Evolutionary conservation across 257 asterid genomes (phyloP), one percentile per base, ranked within the genome.

Genomic region (Petunia secreta): DNA sequence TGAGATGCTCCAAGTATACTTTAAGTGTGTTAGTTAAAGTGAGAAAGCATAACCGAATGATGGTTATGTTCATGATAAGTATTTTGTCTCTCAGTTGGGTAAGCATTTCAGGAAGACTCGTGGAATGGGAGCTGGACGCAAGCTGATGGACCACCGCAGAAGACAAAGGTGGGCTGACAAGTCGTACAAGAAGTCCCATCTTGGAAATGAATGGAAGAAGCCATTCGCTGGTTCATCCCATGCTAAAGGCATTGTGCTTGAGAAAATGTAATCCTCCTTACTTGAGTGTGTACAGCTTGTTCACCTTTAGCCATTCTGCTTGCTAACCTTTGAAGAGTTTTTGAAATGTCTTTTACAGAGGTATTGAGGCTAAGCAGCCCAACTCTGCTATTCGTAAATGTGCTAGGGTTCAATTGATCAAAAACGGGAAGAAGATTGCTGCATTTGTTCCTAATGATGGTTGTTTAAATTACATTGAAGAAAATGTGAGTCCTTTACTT

Each of bases 341-440:
- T 59, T 39, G 36, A 41, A 60, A 52, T 36, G 16, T 10, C 41
- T 2, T 80, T 43, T 73, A 74, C 64, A 80, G 83, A 44, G 83
- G 83, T 80, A 80, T 80, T 80, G 83, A 80, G 75, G 83, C 83
- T 36, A 80, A 81, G 75, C 80, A 81, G 81, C 84, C 80, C 58
- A 81, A 81, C 6, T 81, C 84, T 53, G 84, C 84, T 40, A 81
- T 81, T 41, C 80, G 84, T 59, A 75, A 81, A 63, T 81, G 84
- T 81, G 84, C 84, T 52, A 81, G 80, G 81, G 84, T 81, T 81
- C 84, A 81, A n/a, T 79, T 81, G 66, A 81, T 81, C 5, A 81
- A 81, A 62, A 81, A 81, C 8, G 84, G 80, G 8, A 81, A 81
- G 80, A 81, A 74, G 65, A 81, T 81, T 52, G 84, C 84, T 75